Conservation (phyloP, 75 land plant species). For the Pinus tabuliformis region DNA sequence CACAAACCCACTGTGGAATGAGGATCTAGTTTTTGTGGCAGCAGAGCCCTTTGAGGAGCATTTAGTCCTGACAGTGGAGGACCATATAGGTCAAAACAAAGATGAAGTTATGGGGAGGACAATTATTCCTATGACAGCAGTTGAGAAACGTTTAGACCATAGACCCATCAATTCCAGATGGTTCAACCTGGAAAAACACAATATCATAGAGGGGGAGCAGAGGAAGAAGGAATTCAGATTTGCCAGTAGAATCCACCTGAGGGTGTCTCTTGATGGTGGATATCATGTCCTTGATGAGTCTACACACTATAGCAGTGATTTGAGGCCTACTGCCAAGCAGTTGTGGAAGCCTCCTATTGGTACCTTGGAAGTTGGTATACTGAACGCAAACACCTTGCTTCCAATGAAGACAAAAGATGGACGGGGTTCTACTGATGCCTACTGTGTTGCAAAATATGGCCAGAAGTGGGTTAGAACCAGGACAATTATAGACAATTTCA, state of each 20-base stretch:
- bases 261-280: slow-evolving; percentile 24
- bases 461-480: slow-evolving; percentile 56
- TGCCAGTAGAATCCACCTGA: slow-evolving; percentile 31
- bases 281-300: slow-evolving; percentile 46
- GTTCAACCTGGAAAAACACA: slow-evolving; percentile 49
- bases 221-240: slow-evolving; percentile 39
- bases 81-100: slow-evolving; percentile 31
- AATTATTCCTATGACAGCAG: slow-evolving; percentile 19
- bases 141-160: slow-evolving; percentile 42
- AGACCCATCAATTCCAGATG: slow-evolving; percentile 35
- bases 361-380: slow-evolving; percentile 31
- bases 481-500: slow-evolving; percentile 24
- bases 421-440: slow-evolving; percentile 41
- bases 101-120: slow-evolving; percentile 46
- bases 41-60: slow-evolving; percentile 72
- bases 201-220: slow-evolving; percentile 13
- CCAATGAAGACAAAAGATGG: slow-evolving; percentile 46
- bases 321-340: slow-evolving; percentile 27
- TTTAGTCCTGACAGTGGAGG: slow-evolving; percentile 52
- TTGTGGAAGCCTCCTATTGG: slow-evolving; percentile 30
- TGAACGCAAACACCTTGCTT: slow-evolving; percentile 15
- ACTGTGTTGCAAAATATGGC: slow-evolving; percentile 53
- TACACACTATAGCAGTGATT: slow-evolving; percentile 41
- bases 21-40: slow-evolving; percentile 62
- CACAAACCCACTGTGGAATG: slow-evolving; percentile 61